phyloP scores from a whole-genome alignment of 2,329 filamentous ascomycete genomes.

The Keithomyces neogunnii region DNA sequence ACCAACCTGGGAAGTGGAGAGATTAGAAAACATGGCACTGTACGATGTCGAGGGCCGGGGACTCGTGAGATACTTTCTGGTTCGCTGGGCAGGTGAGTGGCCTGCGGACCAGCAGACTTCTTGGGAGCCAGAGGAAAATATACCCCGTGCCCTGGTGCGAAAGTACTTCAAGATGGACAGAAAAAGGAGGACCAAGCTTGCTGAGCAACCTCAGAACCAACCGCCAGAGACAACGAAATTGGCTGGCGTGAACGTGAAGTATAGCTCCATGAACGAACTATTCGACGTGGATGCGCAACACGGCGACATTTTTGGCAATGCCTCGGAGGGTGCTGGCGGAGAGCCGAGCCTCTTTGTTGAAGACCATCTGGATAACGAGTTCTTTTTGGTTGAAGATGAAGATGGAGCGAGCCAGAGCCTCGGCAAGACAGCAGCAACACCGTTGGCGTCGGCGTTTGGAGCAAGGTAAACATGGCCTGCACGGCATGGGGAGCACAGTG shows the following conservation, averaged over 20 bases:
- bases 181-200: constrained; percentile 13
- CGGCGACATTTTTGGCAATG: background rate
- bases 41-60: constrained; percentile 27
- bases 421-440: background rate
- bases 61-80: constrained; percentile 36
- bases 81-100: constrained; percentile 51
- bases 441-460: background rate
- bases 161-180: constrained; percentile 27
- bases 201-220: background rate
- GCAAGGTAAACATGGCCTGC: background rate
- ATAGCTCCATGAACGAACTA: constrained; percentile 18
- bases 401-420: background rate
- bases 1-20: constrained; percentile 33
- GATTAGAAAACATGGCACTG: constrained; percentile 32
- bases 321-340: background rate
- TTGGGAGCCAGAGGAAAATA: constrained; percentile 48
- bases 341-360: background rate
- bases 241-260: constrained; percentile 2
- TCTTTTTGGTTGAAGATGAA: constrained; percentile 14
- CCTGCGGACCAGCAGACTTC: constrained; percentile 46
- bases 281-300: background rate
- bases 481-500: background rate
- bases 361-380: constrained; percentile 9
- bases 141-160: constrained; percentile 31
- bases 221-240: background rate